Evolutionary conservation across 2,329 filamentous ascomycete genomes (phyloP).

Genomic region (Epichloe festucae): DNA sequence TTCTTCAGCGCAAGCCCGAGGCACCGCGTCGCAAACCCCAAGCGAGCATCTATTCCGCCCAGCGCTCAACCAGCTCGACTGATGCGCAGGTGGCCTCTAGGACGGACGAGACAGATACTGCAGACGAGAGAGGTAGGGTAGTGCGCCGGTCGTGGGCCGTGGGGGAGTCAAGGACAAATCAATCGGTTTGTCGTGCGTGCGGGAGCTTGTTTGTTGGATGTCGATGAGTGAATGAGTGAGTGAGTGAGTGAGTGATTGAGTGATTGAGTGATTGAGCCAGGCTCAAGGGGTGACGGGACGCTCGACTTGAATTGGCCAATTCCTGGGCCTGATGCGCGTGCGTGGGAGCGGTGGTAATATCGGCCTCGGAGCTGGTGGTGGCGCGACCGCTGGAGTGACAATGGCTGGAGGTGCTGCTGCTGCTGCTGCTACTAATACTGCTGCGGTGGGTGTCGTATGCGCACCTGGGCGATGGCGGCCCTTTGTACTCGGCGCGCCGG

Average conservation of each 20-base stretch:
- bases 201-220: neutral
- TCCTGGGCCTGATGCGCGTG: neutral
- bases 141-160: no score
- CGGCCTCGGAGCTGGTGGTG: neutral
- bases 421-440: neutral
- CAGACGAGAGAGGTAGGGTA: no score
- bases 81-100: neutral
- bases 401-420: neutral
- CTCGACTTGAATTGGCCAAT: neutral
- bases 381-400: neutral
- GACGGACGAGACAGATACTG: neutral
- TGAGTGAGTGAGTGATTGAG: neutral
- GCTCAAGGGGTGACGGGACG: no score
- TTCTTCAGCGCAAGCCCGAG: neutral
- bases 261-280: neutral
- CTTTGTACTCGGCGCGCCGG: conserved; percentile 19
- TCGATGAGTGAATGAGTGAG: neutral
- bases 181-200: neutral
- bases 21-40: neutral
- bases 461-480: conserved; percentile 10
- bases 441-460: neutral
- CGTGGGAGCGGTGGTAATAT: neutral
- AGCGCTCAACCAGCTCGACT: neutral
- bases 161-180: neutral
- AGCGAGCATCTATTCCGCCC: neutral